Base-by-base conservation (phyloP, 1,284 basidiomycete species). In the Ceraceosorus guamensis region DNA sequence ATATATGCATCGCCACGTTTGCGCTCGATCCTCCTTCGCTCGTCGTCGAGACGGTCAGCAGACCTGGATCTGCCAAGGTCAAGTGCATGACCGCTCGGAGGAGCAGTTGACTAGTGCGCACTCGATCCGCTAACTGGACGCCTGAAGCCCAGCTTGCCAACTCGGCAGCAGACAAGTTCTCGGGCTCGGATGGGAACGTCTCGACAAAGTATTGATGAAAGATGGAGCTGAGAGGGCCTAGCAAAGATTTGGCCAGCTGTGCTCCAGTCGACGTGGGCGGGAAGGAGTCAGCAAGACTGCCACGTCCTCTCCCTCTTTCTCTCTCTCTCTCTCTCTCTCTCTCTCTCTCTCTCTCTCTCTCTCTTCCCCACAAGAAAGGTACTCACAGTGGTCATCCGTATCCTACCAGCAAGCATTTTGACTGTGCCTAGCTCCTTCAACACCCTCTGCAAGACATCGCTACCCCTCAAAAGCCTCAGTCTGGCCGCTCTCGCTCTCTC, bases 311-410 rank as follows among this genome's bases (percentile, higher is more conserved):
- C n/a, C n/a, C n/a, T n/a, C n/a, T n/a, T n/a, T n/a, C n/a, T n/a
- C n/a, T n/a, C n/a, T n/a, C n/a, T n/a, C n/a, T n/a, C n/a, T n/a
- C n/a, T n/a, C n/a, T n/a, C n/a, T n/a, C n/a, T n/a, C n/a, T n/a
- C n/a, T n/a, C n/a, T n/a, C n/a, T n/a, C n/a, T n/a, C n/a, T n/a
- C n/a, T 14, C 34, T 16, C 43, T 45, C 13, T 8, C 33, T 32
- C n/a, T 6, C 5, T 49, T 48, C 6, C 4, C 31, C n/a, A 41
- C 8, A 41, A 8, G 37, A 41, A n/a, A 41, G 37, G 45, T 61
- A 48, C 8, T 68, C 44, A 76, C 64, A 47, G 73, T 70, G 32
- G 72, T 62, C 72, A 76, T 75, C 32, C 71, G 64, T 54, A 76
- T 62, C 57, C 70, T 72, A 39, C 73, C 73, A 8, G 72, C 68